phyloP scores from a whole-genome alignment of 2,329 filamentous ascomycete species.

The Onygenales sp. region DNA sequence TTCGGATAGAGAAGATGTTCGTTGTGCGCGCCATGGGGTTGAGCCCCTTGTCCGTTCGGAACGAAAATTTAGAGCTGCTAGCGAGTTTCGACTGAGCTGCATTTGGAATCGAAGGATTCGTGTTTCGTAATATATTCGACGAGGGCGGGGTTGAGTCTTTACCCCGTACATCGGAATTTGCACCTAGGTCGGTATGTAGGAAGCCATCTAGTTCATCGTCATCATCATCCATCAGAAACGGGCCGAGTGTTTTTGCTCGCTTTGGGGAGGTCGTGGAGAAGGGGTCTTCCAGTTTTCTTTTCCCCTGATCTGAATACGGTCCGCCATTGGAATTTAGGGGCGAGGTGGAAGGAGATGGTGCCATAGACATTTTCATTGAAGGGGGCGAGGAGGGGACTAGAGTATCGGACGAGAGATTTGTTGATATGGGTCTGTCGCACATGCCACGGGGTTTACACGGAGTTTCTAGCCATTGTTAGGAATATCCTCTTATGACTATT shows the following conservation, averaged over 20 bases:
- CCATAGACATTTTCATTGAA: background rate
- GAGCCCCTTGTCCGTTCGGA: background rate
- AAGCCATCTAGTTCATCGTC: constrained; percentile 23
- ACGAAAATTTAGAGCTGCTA: background rate
- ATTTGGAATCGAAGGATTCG: background rate
- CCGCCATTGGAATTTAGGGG: constrained; percentile 16
- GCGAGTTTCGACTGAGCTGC: background rate
- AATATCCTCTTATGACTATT: background rate
- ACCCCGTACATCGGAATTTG: background rate
- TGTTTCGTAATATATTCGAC: background rate
- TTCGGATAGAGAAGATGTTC: constrained; percentile 30
- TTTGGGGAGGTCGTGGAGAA: constrained; percentile 24
- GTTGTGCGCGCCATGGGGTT: constrained; percentile 6
- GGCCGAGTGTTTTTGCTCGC: constrained; percentile 30
- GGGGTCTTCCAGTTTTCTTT: constrained; percentile 27
- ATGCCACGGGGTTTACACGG: constrained; percentile 22
- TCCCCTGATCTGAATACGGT: constrained; percentile 18
- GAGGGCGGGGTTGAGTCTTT: background rate
- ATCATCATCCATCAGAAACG: constrained; percentile 34
- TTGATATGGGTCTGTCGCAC: background rate
- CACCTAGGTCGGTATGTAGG: background rate
- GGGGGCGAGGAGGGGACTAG: constrained; percentile 21
- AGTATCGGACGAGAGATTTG: constrained; percentile 10
- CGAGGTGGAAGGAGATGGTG: constrained; percentile 26
- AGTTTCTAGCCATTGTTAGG: constrained; percentile 20